A percentile compares a stretch with the other conserved stretches of the same genome.
Evolutionary conservation across 441 rosid genomes (phyloP).

Genomic region (Kokia cookei): DNA sequence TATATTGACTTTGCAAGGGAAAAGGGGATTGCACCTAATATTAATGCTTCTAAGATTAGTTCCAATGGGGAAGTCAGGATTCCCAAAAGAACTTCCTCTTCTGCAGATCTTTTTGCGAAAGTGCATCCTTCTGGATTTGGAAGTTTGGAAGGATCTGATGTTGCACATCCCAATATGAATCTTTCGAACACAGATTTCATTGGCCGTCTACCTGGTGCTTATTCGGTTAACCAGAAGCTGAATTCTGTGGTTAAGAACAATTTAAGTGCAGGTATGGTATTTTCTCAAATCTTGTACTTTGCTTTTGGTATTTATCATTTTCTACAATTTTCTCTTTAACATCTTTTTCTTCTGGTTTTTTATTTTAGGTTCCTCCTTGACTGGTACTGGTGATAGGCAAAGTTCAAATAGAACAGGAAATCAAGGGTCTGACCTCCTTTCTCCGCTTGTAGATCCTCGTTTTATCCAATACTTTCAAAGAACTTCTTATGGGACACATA

Average conservation of each 20-base stretch:
- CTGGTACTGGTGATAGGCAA: slow-evolving; percentile 36
- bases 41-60: slow-evolving; percentile 36
- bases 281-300: not conserved
- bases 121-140: slow-evolving; percentile 48
- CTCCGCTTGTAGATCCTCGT: slow-evolving; percentile 46
- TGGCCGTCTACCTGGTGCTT: slow-evolving; percentile 35
- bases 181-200: slow-evolving; percentile 37
- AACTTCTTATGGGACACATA: slow-evolving; percentile 24
- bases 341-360: not conserved
- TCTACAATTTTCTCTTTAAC: not conserved
- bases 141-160: slow-evolving; percentile 41
- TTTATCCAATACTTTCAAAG: slow-evolving; percentile 49
- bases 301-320: slow-evolving; percentile 8
- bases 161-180: slow-evolving; percentile 34
- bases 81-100: slow-evolving; percentile 67
- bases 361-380: slow-evolving; percentile 40
- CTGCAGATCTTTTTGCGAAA: slow-evolving; percentile 55
- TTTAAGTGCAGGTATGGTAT: slow-evolving; percentile 39
- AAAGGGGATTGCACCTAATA: slow-evolving; percentile 32
- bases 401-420: slow-evolving; percentile 35
- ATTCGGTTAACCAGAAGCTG: slow-evolving; percentile 41
- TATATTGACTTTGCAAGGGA: slow-evolving; percentile 40
- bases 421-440: slow-evolving; percentile 46
- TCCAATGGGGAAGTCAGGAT: slow-evolving; percentile 45
- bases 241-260: slow-evolving; percentile 35